phyloP scores from a whole-genome alignment of 371 early-diverging fungal genomes.

The Entomophthora muscae region DNA sequence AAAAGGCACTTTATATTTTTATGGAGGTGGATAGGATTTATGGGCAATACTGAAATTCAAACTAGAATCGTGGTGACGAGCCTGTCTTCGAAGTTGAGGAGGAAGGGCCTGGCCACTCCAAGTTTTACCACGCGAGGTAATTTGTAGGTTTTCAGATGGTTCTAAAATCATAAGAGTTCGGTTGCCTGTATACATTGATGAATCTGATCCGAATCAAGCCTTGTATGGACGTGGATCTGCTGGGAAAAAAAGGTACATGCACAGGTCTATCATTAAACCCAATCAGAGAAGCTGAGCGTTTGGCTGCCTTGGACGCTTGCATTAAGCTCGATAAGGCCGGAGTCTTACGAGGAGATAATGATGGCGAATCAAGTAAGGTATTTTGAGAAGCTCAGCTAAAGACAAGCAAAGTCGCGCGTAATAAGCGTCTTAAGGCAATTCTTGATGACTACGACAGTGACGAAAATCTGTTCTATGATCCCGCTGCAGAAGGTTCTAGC shows the following conservation, averaged over 20 bases:
- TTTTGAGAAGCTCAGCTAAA: no score
- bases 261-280: no score
- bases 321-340: not conserved
- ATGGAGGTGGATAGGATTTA: not conserved
- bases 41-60: not conserved
- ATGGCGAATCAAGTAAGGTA: no score
- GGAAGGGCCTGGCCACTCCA: not conserved
- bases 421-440: not conserved
- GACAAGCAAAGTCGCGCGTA: not conserved
- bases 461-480: conserved; percentile 5
- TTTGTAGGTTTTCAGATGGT: not conserved
- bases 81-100: not conserved
- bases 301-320: conserved; percentile 8
- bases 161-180: not conserved
- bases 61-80: not conserved
- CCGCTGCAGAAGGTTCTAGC: not conserved
- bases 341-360: not conserved
- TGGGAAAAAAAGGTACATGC: not conserved
- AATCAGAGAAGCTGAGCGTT: conserved; percentile 1
- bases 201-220: not conserved
- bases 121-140: not conserved
- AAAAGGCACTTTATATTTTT: conserved; percentile 3
- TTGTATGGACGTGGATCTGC: not conserved
- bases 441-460: not conserved
- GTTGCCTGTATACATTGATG: not conserved